These are phyloP conservation scores for Sugiyamaella valdiviana DNA, from an alignment of 805 yeast genomes.

Conservation along the genomic window DNA sequence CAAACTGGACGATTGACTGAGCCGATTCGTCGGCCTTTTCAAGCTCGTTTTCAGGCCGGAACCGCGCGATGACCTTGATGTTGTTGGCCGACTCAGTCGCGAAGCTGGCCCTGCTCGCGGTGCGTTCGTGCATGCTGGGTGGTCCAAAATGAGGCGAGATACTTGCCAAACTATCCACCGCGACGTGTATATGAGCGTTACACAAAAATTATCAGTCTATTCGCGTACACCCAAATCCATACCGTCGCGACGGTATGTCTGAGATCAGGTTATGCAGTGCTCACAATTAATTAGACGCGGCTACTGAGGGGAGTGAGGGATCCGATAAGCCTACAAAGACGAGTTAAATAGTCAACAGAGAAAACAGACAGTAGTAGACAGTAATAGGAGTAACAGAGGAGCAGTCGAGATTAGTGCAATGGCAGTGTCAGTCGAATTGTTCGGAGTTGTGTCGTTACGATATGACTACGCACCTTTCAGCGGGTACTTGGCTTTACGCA, in stretches of 20 bases:
- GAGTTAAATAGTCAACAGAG: neutral
- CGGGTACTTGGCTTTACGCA: constrained; percentile 21
- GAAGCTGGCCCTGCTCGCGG: constrained; percentile 9
- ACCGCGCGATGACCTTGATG: constrained; percentile 66
- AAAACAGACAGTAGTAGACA: neutral
- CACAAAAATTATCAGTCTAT: no score
- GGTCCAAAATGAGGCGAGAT: no score
- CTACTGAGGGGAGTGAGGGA: neutral
- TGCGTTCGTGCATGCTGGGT: constrained; percentile 6
- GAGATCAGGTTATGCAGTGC: neutral
- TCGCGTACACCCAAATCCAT: neutral
- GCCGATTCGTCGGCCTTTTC: constrained; percentile 28
- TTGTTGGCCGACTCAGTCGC: constrained; percentile 23
- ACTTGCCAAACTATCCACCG: no score
- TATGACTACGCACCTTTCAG: constrained; percentile 27
- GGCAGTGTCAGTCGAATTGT: neutral
- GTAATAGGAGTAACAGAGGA: neutral
- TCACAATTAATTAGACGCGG: neutral
- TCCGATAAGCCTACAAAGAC: neutral
- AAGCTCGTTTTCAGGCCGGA: constrained; percentile 49
- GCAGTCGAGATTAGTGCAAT: neutral
- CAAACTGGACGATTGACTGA: constrained; percentile 24
- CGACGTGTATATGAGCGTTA: no score
- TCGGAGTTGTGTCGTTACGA: neutral
- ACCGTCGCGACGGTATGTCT: neutral